A percentile compares a stretch with the other conserved stretches of the same genome.
Conservation (phyloP, 345 rosid species). For the Alliaria petiolata region DNA sequence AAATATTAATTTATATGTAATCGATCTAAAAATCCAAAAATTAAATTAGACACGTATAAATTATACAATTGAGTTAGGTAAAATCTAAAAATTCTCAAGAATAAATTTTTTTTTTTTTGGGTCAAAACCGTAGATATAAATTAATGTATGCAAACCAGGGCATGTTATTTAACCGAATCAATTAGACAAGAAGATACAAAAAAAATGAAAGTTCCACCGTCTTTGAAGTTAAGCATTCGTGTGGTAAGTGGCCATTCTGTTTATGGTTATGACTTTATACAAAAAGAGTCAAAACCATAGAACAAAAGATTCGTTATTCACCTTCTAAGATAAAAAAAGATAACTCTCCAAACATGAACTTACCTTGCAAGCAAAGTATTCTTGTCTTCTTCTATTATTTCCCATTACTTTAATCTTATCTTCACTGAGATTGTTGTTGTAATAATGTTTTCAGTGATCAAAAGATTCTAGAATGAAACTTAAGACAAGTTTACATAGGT, state of each 20-base stretch:
- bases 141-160: too few species aligned
- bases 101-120: too few species aligned
- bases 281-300: conserved; percentile 14
- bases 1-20: too few species aligned
- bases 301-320: conserved; percentile 33
- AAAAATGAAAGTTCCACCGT: background rate
- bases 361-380: conserved; percentile 39
- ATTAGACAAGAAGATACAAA: background rate
- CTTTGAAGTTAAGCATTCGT: conserved; percentile 27
- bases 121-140: too few species aligned
- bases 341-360: conserved; percentile 30
- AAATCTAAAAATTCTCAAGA: too few species aligned
- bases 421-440: conserved; percentile 17
- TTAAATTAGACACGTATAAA: background rate
- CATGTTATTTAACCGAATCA: too few species aligned
- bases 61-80: too few species aligned
- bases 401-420: conserved; percentile 22
- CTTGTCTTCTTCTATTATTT: conserved; percentile 24
- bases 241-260: conserved; percentile 20
- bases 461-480: conserved; percentile 6
- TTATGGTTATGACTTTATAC: background rate
- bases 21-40: background rate
- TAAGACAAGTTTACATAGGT: background rate
- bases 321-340: conserved; percentile 29
- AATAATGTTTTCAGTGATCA: conserved; percentile 2